Percentiles rank a stretch among this genome's conserved stretches.
Evolutionary conservation across 176 grass and related monocot genomes (phyloP).

Genomic region (Carex myosuroides): DNA sequence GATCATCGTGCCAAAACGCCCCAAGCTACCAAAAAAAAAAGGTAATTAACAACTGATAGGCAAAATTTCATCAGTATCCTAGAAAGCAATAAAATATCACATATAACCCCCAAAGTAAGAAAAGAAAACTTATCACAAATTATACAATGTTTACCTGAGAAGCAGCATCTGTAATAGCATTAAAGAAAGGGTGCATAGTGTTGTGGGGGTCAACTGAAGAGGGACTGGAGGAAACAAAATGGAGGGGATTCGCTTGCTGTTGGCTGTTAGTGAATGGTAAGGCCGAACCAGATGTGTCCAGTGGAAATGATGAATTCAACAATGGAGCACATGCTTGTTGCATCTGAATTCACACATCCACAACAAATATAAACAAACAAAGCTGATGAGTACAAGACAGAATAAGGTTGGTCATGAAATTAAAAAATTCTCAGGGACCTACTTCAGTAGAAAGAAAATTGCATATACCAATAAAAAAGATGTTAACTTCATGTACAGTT

Average conservation of each 20-base stretch:
- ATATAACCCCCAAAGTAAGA: background rate
- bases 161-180: slow-evolving; percentile 36
- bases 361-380: slow-evolving; percentile 25
- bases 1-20: slow-evolving; percentile 80
- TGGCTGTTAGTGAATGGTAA: slow-evolving; percentile 45
- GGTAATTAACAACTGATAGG: background rate
- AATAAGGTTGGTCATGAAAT: background rate
- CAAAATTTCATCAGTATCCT: background rate
- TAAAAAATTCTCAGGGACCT: background rate
- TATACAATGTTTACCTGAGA: slow-evolving; percentile 60
- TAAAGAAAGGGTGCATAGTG: slow-evolving; percentile 57
- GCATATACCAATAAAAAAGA: background rate
- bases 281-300: slow-evolving; percentile 59
- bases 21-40: slow-evolving; percentile 37
- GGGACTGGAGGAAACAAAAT: slow-evolving; percentile 39
- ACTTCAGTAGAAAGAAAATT: background rate
- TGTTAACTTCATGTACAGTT: background rate
- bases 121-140: background rate
- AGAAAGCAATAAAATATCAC: background rate
- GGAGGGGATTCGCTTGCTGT: slow-evolving; percentile 46
- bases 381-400: slow-evolving; percentile 8
- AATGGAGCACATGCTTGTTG: slow-evolving; percentile 47
- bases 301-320: slow-evolving; percentile 57
- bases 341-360: slow-evolving; percentile 43
- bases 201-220: slow-evolving; percentile 42